phyloP scores from a whole-genome alignment of 208 protist genomes.

The Trypanosomatidae sp. region DNA sequence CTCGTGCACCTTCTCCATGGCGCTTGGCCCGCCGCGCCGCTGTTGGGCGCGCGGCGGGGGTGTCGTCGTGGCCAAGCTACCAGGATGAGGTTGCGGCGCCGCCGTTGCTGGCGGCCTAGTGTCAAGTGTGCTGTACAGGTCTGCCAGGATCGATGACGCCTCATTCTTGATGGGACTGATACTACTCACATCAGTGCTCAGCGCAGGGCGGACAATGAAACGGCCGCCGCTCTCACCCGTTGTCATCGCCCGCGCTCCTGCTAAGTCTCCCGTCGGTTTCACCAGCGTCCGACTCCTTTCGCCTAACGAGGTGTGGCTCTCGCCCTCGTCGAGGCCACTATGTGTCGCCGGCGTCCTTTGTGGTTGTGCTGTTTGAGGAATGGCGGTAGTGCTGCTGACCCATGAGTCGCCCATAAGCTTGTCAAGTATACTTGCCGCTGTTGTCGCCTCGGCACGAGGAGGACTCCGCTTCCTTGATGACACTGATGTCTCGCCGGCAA shows the following conservation, averaged over 20 bases:
- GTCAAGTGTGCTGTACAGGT: slow-evolving; percentile 32
- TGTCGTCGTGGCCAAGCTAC: background rate
- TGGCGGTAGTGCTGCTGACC: background rate
- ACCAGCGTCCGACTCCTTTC: background rate
- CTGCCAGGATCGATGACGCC: slow-evolving; percentile 31
- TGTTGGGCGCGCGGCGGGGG: background rate
- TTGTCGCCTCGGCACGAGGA: background rate
- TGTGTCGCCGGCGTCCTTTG: background rate
- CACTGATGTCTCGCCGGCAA: background rate
- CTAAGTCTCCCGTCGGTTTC: background rate
- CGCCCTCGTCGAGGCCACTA: background rate
- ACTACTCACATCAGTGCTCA: slow-evolving; percentile 35
- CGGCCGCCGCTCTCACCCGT: background rate
- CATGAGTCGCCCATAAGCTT: slow-evolving; percentile 3
- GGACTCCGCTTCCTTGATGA: too few relatives aligned
- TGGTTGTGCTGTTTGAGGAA: background rate
- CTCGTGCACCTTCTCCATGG: background rate
- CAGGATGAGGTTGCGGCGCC: background rate
- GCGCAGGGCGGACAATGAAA: slow-evolving; percentile 7
- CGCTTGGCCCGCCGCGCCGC: background rate
- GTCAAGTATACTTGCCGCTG: slow-evolving; percentile 8
- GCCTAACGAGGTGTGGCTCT: background rate
- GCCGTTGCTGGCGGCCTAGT: background rate
- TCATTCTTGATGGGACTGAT: slow-evolving; percentile 55
- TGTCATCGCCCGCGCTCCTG: background rate